These are phyloP conservation scores for Platanthera guangdongensis DNA, from an alignment of 106 monocot species.

Conservation along the genomic window DNA sequence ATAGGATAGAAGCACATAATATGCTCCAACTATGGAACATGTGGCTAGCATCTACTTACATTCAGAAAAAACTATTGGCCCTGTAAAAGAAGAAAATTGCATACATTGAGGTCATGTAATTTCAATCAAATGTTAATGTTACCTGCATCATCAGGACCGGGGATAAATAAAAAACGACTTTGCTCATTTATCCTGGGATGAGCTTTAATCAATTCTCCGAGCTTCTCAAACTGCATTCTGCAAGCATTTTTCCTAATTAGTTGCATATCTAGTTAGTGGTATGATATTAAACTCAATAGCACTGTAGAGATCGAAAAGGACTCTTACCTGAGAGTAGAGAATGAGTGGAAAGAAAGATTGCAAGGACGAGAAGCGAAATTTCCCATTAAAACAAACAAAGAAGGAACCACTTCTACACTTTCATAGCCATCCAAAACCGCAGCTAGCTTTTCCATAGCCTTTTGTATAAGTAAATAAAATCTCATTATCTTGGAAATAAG, in stretches of 20 bases:
- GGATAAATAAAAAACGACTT: conserved; percentile 86
- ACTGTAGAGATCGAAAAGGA: not conserved
- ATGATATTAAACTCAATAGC: not conserved
- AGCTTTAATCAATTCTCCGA: conserved; percentile 83
- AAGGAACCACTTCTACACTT: conserved; percentile 83
- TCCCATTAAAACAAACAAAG: conserved; percentile 96
- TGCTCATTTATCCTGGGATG: conserved; percentile 69
- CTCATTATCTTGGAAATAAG: conserved; percentile 14
- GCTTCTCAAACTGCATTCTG: conserved; percentile 75
- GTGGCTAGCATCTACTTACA: not conserved
- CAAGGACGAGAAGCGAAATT: conserved; percentile 91
- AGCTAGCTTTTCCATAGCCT: conserved; percentile 82
- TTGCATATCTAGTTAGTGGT: not conserved
- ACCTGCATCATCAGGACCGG: conserved; percentile 96
- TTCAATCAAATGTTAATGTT: conserved; percentile 1
- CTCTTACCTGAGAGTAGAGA: conserved; percentile 64
- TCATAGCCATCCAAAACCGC: conserved; percentile 88
- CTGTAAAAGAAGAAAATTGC: not conserved
- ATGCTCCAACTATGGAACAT: not conserved
- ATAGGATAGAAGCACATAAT: not conserved
- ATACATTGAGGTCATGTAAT: not conserved
- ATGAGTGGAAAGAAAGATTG: conserved; percentile 84
- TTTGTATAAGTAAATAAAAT: conserved; percentile 40
- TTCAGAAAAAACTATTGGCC: not conserved
- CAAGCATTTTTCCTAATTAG: not conserved